Evolutionary conservation across 352 stramenopile genomes (phyloP).

Genomic region (Chrysophaeum taylorii): DNA sequence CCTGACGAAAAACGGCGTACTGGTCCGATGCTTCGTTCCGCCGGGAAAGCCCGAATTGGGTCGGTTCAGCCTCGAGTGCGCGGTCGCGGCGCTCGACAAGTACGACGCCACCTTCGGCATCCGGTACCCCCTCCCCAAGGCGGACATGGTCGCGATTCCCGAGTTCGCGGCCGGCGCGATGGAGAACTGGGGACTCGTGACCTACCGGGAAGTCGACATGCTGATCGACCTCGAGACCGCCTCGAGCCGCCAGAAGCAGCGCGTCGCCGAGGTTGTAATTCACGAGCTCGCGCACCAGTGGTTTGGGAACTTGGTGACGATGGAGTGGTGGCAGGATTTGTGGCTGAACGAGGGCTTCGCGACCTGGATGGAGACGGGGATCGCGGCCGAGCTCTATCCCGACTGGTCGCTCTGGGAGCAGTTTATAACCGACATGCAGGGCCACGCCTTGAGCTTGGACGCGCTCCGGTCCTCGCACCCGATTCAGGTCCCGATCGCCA

Average conservation of each 20-base stretch:
- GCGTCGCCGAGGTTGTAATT: conserved; percentile 82
- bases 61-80: conserved; percentile 74
- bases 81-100: conserved; percentile 51
- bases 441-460: conserved; percentile 76
- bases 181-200: conserved; percentile 92
- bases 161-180: conserved; percentile 79
- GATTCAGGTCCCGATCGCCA: conserved; percentile 80
- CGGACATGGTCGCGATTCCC: conserved; percentile 93
- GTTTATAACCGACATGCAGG: conserved; percentile 67
- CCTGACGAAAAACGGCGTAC: conserved; percentile 68
- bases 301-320: conserved; percentile 97
- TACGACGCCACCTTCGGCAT: conserved; percentile 74
- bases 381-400: conserved; percentile 69
- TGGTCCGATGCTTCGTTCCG: conserved; percentile 87
- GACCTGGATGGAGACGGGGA: conserved; percentile 73
- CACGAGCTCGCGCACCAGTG: conserved; percentile 94
- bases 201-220: conserved; percentile 78
- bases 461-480: conserved; percentile 72
- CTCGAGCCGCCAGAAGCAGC: conserved; percentile 56
- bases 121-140: conserved; percentile 89
- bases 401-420: conserved; percentile 88
- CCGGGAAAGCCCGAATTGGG: conserved; percentile 72
- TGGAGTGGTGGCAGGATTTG: conserved; percentile 76
- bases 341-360: conserved; percentile 95
- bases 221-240: conserved; percentile 55